Base-by-base conservation (phyloP, 2,329 filamentous ascomycete genomes). In the Penicillium sp. region DNA sequence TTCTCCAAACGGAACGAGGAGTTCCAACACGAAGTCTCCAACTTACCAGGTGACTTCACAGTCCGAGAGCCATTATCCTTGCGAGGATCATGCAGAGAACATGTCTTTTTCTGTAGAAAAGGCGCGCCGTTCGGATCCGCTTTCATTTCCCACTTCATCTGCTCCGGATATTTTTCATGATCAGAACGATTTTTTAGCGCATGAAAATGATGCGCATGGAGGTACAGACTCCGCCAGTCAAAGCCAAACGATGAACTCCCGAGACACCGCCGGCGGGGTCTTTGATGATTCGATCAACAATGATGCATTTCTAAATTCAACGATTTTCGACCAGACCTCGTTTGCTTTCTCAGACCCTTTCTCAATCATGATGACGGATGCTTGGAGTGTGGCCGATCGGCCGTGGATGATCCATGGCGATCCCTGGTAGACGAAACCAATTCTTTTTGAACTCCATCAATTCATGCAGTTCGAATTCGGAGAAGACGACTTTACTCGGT, bases 361-460 rank as follows among this genome's bases (percentile, higher is more conserved):
- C 12, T 49, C 54, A 8, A 49, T 52, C 26, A 49, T 46, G n/a
- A 53, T 60, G 52, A 54, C 44, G 29, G 61, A 64, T 51, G 39
- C 60, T 9, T 66, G 64, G 63, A 66, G 60, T 50, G 58, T 66
- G 6, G 63, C 63, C 18, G 64, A 66, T 53, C 62, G 61, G 2
- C 64, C 63, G 7, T 66, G 63, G 63, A 55, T 65, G 46, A 63
- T 66, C 24, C 57, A 65, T 37, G 64, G 57, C 2, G 57, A 62
- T 41, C 46, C 58, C 4, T 33, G 56, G 28, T 61, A 41, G 50
- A 8, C 7, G 29, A 32, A 32, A 32, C 29, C 18, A 18, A 32
- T 32, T 32, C 29, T 32, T 32, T 5, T 11, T 11, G 29, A 32
- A 32, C 29, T 11, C 29, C 8, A 32, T 32, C 29, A 4, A 32